These are phyloP conservation scores for Polymyxa betae DNA, from an alignment of 208 protist genomes.

Conservation along the genomic window DNA sequence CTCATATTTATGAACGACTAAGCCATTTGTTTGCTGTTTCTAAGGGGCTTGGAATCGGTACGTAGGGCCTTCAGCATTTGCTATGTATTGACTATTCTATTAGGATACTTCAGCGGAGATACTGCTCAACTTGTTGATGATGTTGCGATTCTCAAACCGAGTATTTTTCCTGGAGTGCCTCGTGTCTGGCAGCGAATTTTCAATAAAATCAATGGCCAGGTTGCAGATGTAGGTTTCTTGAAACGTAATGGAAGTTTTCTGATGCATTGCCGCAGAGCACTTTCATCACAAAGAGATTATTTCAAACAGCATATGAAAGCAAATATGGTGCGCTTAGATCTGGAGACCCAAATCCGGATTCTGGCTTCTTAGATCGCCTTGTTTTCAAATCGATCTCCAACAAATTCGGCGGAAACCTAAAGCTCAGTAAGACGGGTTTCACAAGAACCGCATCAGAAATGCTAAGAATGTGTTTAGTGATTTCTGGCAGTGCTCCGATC, in stretches of 20 bases:
- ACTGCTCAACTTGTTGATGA: conserved; percentile 52
- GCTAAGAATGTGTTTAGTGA: background rate
- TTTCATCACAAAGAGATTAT: background rate
- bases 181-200: conserved; percentile 17
- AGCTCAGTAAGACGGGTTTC: background rate
- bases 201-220: conserved; percentile 17
- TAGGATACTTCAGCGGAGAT: conserved; percentile 36
- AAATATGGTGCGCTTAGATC: background rate
- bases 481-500: conserved; percentile 42
- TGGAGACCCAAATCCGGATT: background rate
- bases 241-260: background rate
- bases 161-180: conserved; percentile 45
- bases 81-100: background rate
- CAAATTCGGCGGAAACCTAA: conserved; percentile 43
- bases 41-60: conserved; percentile 1
- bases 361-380: conserved; percentile 6
- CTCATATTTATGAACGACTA: conserved; percentile 56
- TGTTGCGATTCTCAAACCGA: conserved; percentile 11
- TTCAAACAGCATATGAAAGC: conserved; percentile 35
- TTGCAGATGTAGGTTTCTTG: background rate
- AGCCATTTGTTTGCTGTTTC: conserved; percentile 11
- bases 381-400: conserved; percentile 19
- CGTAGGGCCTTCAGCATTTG: background rate
- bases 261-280: background rate
- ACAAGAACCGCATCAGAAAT: background rate